Evolutionary conservation across 2,329 filamentous ascomycete genomes (phyloP).

Genomic region (Magnaporthales sp.): DNA sequence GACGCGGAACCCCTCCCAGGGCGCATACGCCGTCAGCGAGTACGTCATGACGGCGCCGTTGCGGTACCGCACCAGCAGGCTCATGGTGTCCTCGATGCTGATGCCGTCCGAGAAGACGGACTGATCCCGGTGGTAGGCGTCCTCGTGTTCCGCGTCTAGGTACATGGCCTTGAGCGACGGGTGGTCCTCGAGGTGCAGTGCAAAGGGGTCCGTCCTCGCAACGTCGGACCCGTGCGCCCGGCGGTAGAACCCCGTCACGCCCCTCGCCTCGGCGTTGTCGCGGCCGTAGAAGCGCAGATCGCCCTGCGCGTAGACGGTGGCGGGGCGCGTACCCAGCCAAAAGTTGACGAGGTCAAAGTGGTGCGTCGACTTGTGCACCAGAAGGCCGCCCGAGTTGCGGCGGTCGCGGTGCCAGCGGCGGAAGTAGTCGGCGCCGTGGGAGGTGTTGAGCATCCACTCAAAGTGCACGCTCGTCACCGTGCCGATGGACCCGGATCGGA

Average conservation of each 20-base stretch:
- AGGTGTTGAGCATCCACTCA: conserved; percentile 55
- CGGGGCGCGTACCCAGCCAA: conserved; percentile 47
- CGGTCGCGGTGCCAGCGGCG: conserved; percentile 56
- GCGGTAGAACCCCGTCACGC: conserved; percentile 38
- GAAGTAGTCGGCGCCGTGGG: conserved; percentile 55
- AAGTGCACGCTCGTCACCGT: conserved; percentile 50
- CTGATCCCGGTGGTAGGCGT: conserved; percentile 52
- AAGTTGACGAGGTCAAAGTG: conserved; percentile 58
- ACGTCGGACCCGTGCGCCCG: conserved; percentile 40
- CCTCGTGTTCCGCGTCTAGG: conserved; percentile 54
- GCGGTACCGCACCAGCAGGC: conserved; percentile 46
- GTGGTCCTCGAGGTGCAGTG: conserved; percentile 43
- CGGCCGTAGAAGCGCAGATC: conserved; percentile 52
- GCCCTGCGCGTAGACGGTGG: conserved; percentile 49
- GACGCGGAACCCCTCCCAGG: conserved; percentile 52
- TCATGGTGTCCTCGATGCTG: conserved; percentile 58
- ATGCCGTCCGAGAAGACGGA: conserved; percentile 56
- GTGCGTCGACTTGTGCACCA: conserved; percentile 56
- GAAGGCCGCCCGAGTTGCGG: conserved; percentile 47
- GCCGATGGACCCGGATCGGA: conserved; percentile 46
- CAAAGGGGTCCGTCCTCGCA: conserved; percentile 48
- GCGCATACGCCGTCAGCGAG: conserved; percentile 50
- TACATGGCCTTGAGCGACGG: conserved; percentile 49
- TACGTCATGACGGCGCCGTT: conserved; percentile 51
- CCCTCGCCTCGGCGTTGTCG: conserved; percentile 50